Base-by-base conservation (phyloP, 305 asterid species). In the Coffea humblotiana region DNA sequence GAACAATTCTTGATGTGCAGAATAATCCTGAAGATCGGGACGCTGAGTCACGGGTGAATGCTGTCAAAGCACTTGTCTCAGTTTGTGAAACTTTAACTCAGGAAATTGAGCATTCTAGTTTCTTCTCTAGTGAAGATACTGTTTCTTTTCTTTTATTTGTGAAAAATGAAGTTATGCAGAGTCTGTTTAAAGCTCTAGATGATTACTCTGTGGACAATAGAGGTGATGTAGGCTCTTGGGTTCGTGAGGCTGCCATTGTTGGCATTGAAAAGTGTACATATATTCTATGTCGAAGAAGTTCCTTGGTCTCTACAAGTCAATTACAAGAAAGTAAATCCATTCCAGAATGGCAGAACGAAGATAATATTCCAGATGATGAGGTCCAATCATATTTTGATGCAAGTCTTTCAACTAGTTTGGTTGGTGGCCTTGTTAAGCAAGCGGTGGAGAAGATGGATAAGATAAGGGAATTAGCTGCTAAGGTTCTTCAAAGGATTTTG, bases 191-290 rank as follows among this genome's bases (percentile, higher is more conserved):
- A 84, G 96, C 98, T 87, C 88, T 96, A 74, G 98, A 96, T 72
- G 99, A 96, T 90, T 96, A 96, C 86, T 92, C 98, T 78, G 91
- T 91, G 72, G 99, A 96, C 85, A 96, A 96, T 87, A 88, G 98
- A 86, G 99, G 99, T 27, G 99, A 96, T 83, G 94, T 96, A 61
- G 99, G 99, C 79, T 96, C 98, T 78, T 96, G 99, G 99, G 93
- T 94, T 80, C 99, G 99, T 88, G 98, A 92, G 83, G 98, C 98
- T 79, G 97, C 99, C 79, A 89, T 96, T 88, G 88, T 89, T 81
- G 98, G 97, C 79, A 97, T 94, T 73, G 99, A 94, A 91, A 94
- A 87, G 82, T 94, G 97, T 76, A 88, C 97, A 77, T 94, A 94
- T 82, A 90, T 94, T 80, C 91, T 96, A 60, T 96, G 99, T 89